Percentiles rank a stretch among this genome's conserved stretches.
These are phyloP conservation scores for Saccharomyces pastorianus DNA, from an alignment of 1,139 yeast genomes.

Conservation along the genomic window DNA sequence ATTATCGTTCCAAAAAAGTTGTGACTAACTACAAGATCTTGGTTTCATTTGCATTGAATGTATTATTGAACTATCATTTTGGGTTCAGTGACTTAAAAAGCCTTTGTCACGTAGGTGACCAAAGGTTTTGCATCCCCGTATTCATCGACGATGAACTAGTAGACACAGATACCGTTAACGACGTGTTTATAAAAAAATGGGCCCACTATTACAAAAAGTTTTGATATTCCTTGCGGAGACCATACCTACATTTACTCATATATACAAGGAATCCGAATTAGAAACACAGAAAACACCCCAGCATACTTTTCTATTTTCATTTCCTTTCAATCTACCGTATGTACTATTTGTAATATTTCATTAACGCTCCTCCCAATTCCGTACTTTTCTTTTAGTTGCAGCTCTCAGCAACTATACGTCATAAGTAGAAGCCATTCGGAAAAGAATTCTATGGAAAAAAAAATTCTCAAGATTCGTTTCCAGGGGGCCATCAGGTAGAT, in stretches of 20 bases:
- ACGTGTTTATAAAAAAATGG: constrained; percentile 29
- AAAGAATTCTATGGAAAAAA: not conserved
- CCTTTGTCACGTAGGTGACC: constrained; percentile 21
- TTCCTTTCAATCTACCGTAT: too few species aligned
- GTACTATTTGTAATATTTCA: too few species aligned
- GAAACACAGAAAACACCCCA: too few species aligned
- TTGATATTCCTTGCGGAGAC: constrained; percentile 5
- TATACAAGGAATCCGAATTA: too few species aligned
- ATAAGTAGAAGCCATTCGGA: not conserved
- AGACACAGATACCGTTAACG: constrained; percentile 18
- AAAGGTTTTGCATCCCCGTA: constrained; percentile 23
- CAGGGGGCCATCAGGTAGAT: not conserved
- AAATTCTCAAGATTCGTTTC: not conserved
- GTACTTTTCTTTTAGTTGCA: not conserved
- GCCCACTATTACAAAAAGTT: constrained; percentile 28
- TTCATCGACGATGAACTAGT: constrained; percentile 18
- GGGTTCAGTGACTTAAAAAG: constrained; percentile 40
- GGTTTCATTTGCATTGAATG: constrained; percentile 33
- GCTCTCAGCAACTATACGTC: not conserved
- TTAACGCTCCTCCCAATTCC: too few species aligned
- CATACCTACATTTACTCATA: too few species aligned
- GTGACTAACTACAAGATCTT: constrained; percentile 35
- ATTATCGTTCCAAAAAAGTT: constrained; percentile 24
- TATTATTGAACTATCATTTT: constrained; percentile 41
- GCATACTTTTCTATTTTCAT: too few species aligned